Percentiles rank a stretch among this genome's conserved stretches.
These are phyloP conservation scores for Yamadazyma sp. DNA, from an alignment of 805 yeast species.

Conservation along the genomic window DNA sequence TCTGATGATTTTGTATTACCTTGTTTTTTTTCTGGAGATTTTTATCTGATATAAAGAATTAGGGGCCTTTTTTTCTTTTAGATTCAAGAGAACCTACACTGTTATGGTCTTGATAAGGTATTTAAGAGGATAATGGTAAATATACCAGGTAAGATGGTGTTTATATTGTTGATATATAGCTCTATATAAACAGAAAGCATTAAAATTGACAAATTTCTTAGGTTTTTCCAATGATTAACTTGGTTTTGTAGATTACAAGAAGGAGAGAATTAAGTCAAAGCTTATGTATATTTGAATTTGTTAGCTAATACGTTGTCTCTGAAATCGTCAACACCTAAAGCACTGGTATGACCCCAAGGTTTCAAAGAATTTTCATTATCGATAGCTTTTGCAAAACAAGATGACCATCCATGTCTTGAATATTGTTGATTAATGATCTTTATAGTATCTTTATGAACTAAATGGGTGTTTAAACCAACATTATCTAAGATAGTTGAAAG, in stretches of 20 bases:
- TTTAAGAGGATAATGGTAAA: too few species aligned
- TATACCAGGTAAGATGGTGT: too few species aligned
- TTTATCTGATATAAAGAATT: too few species aligned
- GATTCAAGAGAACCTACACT: too few species aligned
- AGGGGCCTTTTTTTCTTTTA: too few species aligned
- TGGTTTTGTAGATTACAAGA: not conserved
- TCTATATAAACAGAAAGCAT: too few species aligned
- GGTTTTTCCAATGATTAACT: too few species aligned
- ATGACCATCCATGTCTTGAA: slow-evolving; percentile 26
- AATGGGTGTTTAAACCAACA: slow-evolving; percentile 25
- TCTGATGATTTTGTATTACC: too few species aligned
- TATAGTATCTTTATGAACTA: slow-evolving; percentile 26
- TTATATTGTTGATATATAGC: too few species aligned
- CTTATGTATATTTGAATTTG: slow-evolving; percentile 15
- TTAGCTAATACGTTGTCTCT: slow-evolving; percentile 26
- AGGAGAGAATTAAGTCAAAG: not conserved
- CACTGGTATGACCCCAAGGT: slow-evolving; percentile 38
- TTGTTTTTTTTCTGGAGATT: too few species aligned
- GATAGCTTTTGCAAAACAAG: slow-evolving; percentile 29
- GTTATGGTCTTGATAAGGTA: too few species aligned
- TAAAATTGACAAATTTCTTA: not conserved
- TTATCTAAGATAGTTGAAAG: slow-evolving; percentile 32
- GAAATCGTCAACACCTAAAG: slow-evolving; percentile 27
- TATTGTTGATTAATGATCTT: slow-evolving; percentile 22
- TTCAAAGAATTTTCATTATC: slow-evolving; percentile 26